A percentile compares a stretch with the other conserved stretches of the same genome.
Evolutionary conservation across 176 grass and related monocot species (phyloP).

Genomic region (Elaeis guineensis): DNA sequence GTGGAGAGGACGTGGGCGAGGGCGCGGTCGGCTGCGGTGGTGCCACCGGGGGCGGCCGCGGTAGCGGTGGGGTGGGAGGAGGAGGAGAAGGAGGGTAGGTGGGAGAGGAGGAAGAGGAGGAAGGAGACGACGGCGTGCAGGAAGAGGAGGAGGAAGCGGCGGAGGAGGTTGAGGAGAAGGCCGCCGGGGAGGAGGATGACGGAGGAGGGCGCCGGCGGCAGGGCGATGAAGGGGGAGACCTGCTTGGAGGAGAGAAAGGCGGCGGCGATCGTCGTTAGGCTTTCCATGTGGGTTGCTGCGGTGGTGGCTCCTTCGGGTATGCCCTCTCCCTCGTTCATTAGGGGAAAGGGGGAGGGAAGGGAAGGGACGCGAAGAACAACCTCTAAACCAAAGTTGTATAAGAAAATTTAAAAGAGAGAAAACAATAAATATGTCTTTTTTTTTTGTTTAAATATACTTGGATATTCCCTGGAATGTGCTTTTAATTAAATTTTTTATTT

Average conservation of each 20-base stretch:
- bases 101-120: not conserved
- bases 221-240: slow-evolving; percentile 17
- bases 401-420: too few species aligned
- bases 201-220: slow-evolving; percentile 9
- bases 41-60: not conserved
- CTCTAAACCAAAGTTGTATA: too few species aligned
- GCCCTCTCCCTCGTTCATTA: too few species aligned
- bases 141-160: slow-evolving; percentile 30
- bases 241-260: slow-evolving; percentile 17
- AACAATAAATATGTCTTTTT: too few species aligned
- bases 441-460: too few species aligned
- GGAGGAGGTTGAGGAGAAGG: slow-evolving; percentile 29
- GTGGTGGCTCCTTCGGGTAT: too few species aligned
- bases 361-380: too few species aligned
- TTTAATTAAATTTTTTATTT: too few species aligned
- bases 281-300: not conserved
- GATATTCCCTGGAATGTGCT: too few species aligned
- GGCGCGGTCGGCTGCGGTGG: slow-evolving; percentile 35
- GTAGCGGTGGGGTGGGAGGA: not conserved
- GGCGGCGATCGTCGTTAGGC: not conserved
- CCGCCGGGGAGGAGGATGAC: not conserved
- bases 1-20: slow-evolving; percentile 60
- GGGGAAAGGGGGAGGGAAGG: too few species aligned
- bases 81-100: not conserved
- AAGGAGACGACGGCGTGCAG: slow-evolving; percentile 26